Evolutionary conservation across 345 rosid genomes (phyloP), one percentile per base, ranked within the genome.

Genomic region (Euphorbia lathyris): DNA sequence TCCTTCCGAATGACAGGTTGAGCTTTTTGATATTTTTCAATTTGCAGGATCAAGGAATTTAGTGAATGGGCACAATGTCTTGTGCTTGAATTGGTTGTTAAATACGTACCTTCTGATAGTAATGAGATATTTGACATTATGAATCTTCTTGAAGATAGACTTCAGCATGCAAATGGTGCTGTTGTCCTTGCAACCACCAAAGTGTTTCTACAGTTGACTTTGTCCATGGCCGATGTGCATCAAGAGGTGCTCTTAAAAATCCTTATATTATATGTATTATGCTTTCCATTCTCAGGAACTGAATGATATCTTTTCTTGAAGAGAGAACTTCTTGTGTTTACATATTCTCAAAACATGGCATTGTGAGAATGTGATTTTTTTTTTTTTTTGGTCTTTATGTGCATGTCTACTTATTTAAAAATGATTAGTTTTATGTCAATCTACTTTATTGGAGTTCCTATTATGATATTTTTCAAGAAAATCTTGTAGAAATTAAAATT

Each of bases 91-190:
- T 83, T 95, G 79, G 91, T 84, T 38, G 84, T 87, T 72, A 95
- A 95, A 79, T 95, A 95, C 77, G 84, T 92, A 51, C 99, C 98
- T 0, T 72, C 91, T 30, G 99, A 92, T 59, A 85, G 75, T 79
- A 88, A 83, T 84, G 98, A 95, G 78, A 92, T 88, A 79, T 95
- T 95, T 82, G 98, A 95, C 79, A 86, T 92, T 69, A 95, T 95
- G 99, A 95, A 95, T 83, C 92, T 95, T 79, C 90, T 95, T 69
- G 99, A 92, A 81, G 99, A 95, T 86, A 90, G 99, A 79, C 99
- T 95, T 77, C 97, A 95, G 74, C 98, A 95, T 82, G 99, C 99
- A 68, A 95, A 95, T 86, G 98, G 99, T 68, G 99, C 98, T 74
- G 98, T 95, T 75, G 99, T 95, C 60, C 83, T 95, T 76, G 93